Conservation (phyloP, 768 basidiomycete genomes). For the Chalciporus chontae region DNA sequence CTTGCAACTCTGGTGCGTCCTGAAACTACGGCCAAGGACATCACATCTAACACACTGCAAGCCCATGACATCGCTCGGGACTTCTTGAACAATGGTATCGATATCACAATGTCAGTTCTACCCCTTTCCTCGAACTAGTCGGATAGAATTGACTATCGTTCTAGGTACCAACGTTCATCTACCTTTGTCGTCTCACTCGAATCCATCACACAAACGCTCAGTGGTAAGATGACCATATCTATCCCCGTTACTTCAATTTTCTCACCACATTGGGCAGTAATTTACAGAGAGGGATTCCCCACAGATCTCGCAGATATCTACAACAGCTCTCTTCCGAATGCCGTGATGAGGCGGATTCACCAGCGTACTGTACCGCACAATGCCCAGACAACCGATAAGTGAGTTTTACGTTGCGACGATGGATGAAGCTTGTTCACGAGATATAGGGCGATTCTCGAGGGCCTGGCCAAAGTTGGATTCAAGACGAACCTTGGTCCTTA, state of each 20-base stretch:
- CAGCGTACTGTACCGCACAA: conserved; percentile 16
- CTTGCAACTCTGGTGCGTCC: conserved; percentile 56
- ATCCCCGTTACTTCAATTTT: background rate
- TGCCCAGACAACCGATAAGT: conserved; percentile 28
- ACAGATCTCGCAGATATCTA: conserved; percentile 22
- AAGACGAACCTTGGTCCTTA: conserved; percentile 34
- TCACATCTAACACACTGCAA: conserved; percentile 12
- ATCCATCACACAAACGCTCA: conserved; percentile 5
- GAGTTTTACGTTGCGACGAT: background rate
- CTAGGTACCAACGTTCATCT: conserved; percentile 25
- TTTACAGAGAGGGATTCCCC: conserved; percentile 20
- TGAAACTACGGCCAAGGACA: background rate
- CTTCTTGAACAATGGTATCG: conserved; percentile 27
- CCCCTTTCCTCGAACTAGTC: background rate
- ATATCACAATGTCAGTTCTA: conserved; percentile 25
- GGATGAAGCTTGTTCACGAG: background rate
- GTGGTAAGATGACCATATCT: conserved; percentile 3
- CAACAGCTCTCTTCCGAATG: conserved; percentile 14
- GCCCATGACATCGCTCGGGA: conserved; percentile 39
- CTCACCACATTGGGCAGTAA: background rate
- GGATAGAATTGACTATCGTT: background rate
- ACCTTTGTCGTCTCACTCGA: conserved; percentile 18
- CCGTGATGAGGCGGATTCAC: conserved; percentile 12
- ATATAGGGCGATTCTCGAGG: conserved; percentile 35
- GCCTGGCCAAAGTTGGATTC: conserved; percentile 37